These are phyloP conservation scores for Scleroderma bovista DNA, from an alignment of 768 basidiomycete species.

Conservation along the genomic window DNA sequence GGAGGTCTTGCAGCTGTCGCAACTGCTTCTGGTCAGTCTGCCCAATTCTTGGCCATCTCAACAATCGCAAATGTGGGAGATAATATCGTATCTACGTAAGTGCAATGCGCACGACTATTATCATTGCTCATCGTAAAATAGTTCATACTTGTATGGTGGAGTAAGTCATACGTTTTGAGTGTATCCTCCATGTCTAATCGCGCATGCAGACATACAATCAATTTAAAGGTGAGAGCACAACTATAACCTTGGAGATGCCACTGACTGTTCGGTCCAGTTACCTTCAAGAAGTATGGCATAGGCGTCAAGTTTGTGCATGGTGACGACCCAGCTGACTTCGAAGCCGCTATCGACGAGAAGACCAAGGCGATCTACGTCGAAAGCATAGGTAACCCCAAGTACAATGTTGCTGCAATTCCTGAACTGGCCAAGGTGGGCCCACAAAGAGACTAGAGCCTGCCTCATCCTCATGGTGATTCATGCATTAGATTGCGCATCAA, in stretches of 20 bases:
- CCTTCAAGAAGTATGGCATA: slow-evolving; percentile 52
- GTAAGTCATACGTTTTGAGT: slow-evolving; percentile 27
- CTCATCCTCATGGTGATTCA: neutral
- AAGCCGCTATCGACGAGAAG: slow-evolving; percentile 50
- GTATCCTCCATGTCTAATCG: neutral
- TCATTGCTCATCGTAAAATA: slow-evolving; percentile 11
- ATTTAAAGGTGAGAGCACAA: slow-evolving; percentile 43
- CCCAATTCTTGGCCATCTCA: slow-evolving; percentile 55
- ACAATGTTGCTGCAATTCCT: slow-evolving; percentile 49
- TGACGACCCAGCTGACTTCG: slow-evolving; percentile 42
- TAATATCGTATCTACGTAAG: slow-evolving; percentile 58
- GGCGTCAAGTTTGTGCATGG: slow-evolving; percentile 47
- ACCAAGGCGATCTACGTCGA: slow-evolving; percentile 59
- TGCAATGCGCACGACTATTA: slow-evolving; percentile 3
- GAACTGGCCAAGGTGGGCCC: slow-evolving; percentile 47
- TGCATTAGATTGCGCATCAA: slow-evolving; percentile 49
- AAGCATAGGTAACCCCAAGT: slow-evolving; percentile 58
- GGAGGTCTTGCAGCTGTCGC: slow-evolving; percentile 57
- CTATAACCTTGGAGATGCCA: neutral
- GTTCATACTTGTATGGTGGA: slow-evolving; percentile 55
- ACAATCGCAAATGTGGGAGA: slow-evolving; percentile 51
- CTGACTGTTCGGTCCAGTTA: slow-evolving; percentile 30
- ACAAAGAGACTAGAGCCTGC: neutral
- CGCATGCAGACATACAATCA: slow-evolving; percentile 50
- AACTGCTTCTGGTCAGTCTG: slow-evolving; percentile 53